Base-by-base conservation (phyloP, 805 yeast genomes). In the Ogataea parapolymorpha region DNA sequence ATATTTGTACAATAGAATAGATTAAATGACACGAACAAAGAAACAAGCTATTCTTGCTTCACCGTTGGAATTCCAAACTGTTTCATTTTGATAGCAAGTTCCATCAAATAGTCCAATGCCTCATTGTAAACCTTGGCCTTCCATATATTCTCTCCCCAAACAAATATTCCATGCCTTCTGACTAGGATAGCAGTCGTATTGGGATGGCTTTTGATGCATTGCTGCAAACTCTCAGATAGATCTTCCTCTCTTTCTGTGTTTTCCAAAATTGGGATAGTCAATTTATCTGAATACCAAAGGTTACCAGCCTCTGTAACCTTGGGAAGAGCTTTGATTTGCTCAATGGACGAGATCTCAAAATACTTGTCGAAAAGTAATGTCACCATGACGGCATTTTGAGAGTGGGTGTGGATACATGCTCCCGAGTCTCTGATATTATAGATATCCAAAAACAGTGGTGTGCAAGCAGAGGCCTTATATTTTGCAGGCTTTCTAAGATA, bases 131-230 rank as follows among this genome's bases (percentile, higher is more conserved):
- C 76, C 64, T 91, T 91, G 35, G 97, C 96, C 64, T 90, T 88
- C 85, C 95, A 85, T 10, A 87, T 85, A 18, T 75, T 79, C 53
- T 83, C 87, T 17, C 97, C 97, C 97, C 97, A 91, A n/a, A 89
- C 96, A 59, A 82, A 91, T 32, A 91, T 82, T 1, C 98, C 98
- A 58, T 91, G 98, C 56, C 96, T 73, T 62, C 95, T 77, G 6
- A 91, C 97, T 39, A 91, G 68, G 1, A 91, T 88, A 0, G 97
- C 97, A 2, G 89, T 77, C 3, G 95, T 67, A 0, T 77, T 71
- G 1, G 97, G 96, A 54, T 87, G 82, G 12, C 72, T 68, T n/a
- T 52, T 60, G 39, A 90, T 77, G 0, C 89, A 83, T 42, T 73
- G 63, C 47, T 77, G 77, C 31, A 90, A 66, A 14, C 82, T 67